Conservation (phyloP, 2,329 filamentous ascomycete species). For the Periconia macrospinosa region DNA sequence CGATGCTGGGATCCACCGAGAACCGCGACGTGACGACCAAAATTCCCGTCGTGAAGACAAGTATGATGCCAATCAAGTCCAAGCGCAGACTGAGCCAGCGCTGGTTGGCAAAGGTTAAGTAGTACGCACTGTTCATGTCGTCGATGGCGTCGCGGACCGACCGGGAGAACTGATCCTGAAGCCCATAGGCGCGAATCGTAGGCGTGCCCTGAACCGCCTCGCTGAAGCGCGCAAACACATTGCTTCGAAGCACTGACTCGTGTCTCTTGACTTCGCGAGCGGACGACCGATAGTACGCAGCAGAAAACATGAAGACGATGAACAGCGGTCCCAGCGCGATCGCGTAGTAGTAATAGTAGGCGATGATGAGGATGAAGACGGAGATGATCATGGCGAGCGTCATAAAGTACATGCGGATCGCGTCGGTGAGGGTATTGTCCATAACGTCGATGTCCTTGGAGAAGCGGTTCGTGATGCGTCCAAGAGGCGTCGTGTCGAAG, state of each 20-base stretch:
- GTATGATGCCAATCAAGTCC: constrained; percentile 77
- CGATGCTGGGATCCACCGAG: constrained; percentile 79
- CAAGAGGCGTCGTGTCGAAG: constrained; percentile 94
- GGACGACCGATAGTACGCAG: constrained; percentile 86
- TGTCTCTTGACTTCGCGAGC: constrained; percentile 94
- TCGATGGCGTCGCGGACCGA: constrained; percentile 76
- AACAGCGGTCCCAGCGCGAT: constrained; percentile 71
- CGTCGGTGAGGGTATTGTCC: constrained; percentile 89
- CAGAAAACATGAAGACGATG: constrained; percentile 76
- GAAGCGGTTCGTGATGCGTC: constrained; percentile 94
- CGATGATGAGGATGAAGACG: constrained; percentile 87
- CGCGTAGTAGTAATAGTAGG: constrained; percentile 90
- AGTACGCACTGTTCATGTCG: constrained; percentile 92
- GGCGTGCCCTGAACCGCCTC: constrained; percentile 84
- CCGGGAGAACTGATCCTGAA: constrained; percentile 72
- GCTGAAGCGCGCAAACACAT: constrained; percentile 86
- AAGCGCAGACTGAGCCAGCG: constrained; percentile 87
- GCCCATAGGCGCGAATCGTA: constrained; percentile 85
- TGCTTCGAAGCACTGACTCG: constrained; percentile 84
- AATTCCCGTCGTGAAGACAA: constrained; percentile 88
- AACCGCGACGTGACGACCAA: constrained; percentile 91
- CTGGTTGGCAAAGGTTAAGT: constrained; percentile 92
- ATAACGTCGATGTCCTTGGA: constrained; percentile 94
- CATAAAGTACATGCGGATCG: constrained; percentile 89
- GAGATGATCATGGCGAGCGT: constrained; percentile 77